Evolutionary conservation across 768 basidiomycete species (phyloP).

Genomic region (Amanita subjunquillea): DNA sequence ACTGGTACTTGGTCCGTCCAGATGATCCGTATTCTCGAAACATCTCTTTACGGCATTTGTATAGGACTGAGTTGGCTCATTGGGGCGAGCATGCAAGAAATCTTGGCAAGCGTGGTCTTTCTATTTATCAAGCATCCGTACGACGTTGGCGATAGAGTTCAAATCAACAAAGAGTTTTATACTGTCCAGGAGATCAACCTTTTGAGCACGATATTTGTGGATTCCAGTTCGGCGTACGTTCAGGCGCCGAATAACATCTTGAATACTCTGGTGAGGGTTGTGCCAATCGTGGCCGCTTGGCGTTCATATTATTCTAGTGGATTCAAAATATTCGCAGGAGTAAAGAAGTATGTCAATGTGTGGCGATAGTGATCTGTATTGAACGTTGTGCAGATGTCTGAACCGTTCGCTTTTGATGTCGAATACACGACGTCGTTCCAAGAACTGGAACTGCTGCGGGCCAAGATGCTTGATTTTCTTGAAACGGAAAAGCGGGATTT

Average conservation of each 20-base stretch:
- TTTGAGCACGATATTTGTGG: constrained; percentile 65
- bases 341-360: constrained; percentile 34
- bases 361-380: background rate
- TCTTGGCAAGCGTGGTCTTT: constrained; percentile 83
- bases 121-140: constrained; percentile 82
- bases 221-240: constrained; percentile 47
- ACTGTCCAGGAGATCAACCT: constrained; percentile 86
- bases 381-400: constrained; percentile 43
- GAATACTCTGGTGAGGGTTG: constrained; percentile 36
- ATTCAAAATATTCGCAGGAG: constrained; percentile 67
- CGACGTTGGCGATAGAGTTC: constrained; percentile 73
- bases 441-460: constrained; percentile 66
- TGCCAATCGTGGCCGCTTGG: background rate
- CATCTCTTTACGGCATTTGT: constrained; percentile 2
- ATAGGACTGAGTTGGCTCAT: constrained; percentile 79
- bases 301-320: constrained; percentile 29
- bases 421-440: constrained; percentile 71
- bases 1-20: constrained; percentile 32
- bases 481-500: constrained; percentile 65
- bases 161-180: constrained; percentile 41
- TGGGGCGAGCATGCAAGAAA: constrained; percentile 69
- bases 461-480: constrained; percentile 73
- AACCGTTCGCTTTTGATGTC: constrained; percentile 77
- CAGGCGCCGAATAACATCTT: constrained; percentile 63
- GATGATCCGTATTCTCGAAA: background rate